Evolutionary conservation across 1,284 basidiomycete species (phyloP).

Genomic region (Abortiporus biennis): DNA sequence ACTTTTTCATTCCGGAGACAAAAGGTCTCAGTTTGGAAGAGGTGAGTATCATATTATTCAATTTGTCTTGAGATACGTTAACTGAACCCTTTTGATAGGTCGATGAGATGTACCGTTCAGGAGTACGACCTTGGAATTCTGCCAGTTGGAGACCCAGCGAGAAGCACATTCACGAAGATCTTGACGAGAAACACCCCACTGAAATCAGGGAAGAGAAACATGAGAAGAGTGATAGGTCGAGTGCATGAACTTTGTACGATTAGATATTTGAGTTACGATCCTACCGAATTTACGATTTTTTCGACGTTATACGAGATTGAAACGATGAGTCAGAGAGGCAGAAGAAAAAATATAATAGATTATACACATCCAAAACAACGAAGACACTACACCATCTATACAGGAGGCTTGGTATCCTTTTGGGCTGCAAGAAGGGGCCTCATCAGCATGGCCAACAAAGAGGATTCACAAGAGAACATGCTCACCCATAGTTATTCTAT

Average conservation of each 20-base stretch:
- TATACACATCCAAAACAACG: too few species aligned
- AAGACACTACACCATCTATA: too few species aligned
- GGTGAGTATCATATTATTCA: slow-evolving; percentile 27
- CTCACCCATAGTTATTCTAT: slow-evolving; percentile 86
- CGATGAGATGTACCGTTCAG: slow-evolving; percentile 66
- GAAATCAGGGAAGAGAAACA: slow-evolving; percentile 23
- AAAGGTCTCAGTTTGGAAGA: slow-evolving; percentile 73
- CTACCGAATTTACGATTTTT: too few species aligned
- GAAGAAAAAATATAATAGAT: too few species aligned
- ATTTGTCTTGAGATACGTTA: neutral
- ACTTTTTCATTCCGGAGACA: slow-evolving; percentile 71
- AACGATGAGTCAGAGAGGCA: too few species aligned
- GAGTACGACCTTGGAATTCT: slow-evolving; percentile 63
- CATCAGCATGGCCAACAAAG: slow-evolving; percentile 2
- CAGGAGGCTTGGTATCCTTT: slow-evolving; percentile 55
- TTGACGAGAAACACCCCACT: slow-evolving; percentile 8
- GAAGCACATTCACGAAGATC: slow-evolving; percentile 22
- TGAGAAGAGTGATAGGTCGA: slow-evolving; percentile 7
- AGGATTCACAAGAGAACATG: slow-evolving; percentile 1
- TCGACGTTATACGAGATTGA: too few species aligned
- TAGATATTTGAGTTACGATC: too few species aligned
- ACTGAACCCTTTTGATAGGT: slow-evolving; percentile 30
- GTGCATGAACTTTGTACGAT: too few species aligned
- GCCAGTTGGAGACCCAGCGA: slow-evolving; percentile 47
- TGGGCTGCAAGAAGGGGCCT: slow-evolving; percentile 37